phyloP scores from a whole-genome alignment of 2,329 filamentous ascomycete species.

The Biscogniauxia mediterranea region DNA sequence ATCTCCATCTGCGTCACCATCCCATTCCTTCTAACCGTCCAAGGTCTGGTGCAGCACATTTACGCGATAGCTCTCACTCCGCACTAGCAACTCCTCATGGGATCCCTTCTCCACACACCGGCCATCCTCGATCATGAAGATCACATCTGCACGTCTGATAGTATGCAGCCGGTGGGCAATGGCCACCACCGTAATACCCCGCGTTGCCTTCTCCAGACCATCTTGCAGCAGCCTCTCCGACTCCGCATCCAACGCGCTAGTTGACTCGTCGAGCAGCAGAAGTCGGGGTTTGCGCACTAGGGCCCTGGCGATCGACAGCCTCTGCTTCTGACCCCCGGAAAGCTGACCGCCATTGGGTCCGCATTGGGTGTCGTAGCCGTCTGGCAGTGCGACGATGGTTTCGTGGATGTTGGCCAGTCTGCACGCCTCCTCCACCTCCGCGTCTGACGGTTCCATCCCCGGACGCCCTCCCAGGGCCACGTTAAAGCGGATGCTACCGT shows the following conservation, averaged over 20 bases:
- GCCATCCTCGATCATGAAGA: constrained; percentile 56
- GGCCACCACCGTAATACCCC: constrained; percentile 55
- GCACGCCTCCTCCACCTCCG: constrained; percentile 65
- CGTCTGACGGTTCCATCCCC: constrained; percentile 51
- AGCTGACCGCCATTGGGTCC: constrained; percentile 73
- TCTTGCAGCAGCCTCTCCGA: constrained; percentile 66
- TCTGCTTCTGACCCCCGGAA: constrained; percentile 77
- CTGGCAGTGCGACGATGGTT: constrained; percentile 58
- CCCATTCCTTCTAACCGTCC: constrained; percentile 25
- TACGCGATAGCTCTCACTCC: constrained; percentile 51
- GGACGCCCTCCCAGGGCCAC: constrained; percentile 54
- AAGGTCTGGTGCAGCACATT: constrained; percentile 52
- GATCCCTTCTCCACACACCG: constrained; percentile 50
- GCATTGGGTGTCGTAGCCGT: constrained; percentile 65
- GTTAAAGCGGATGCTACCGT: constrained; percentile 56
- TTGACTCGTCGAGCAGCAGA: constrained; percentile 79
- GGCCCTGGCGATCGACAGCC: constrained; percentile 75
- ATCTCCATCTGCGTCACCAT: too few relatives aligned
- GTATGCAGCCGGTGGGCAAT: constrained; percentile 59
- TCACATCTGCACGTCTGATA: constrained; percentile 55
- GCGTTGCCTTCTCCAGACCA: constrained; percentile 58
- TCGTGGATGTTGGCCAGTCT: constrained; percentile 69
- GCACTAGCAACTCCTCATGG: constrained; percentile 53
- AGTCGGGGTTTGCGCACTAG: constrained; percentile 70
- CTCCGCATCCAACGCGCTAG: constrained; percentile 71